A percentile compares a stretch with the other conserved stretches of the same genome.
phyloP scores from a whole-genome alignment of 768 basidiomycete species.

The Rhodosporidiobolus odoratus region DNA sequence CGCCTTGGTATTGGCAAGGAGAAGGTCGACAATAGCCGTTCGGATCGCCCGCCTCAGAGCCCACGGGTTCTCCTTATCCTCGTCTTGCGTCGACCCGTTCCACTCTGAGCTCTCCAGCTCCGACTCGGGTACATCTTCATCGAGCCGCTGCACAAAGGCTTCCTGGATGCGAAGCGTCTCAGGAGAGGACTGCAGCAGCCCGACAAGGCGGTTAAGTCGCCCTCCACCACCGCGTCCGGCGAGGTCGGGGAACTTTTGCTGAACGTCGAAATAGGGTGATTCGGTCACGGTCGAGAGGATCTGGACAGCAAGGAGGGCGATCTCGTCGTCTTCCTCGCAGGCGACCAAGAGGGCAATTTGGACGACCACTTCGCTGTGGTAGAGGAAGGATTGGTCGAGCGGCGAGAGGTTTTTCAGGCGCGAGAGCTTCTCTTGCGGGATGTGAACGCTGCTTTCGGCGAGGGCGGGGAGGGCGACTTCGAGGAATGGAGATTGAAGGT shows the following conservation, averaged over 20 bases:
- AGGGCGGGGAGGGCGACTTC: slow-evolving; percentile 78
- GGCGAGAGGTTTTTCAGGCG: slow-evolving; percentile 41
- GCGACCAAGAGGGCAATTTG: slow-evolving; percentile 75
- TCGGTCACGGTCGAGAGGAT: slow-evolving; percentile 64
- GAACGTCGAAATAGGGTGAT: slow-evolving; percentile 55
- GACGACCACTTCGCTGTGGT: slow-evolving; percentile 68
- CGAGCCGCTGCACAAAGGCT: slow-evolving; percentile 67
- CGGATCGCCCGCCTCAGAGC: slow-evolving; percentile 62
- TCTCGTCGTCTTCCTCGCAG: slow-evolving; percentile 61
- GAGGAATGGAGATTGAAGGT: slow-evolving; percentile 81
- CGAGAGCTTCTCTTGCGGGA: slow-evolving; percentile 48
- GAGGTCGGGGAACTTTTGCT: slow-evolving; percentile 47
- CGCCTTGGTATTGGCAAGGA: slow-evolving; percentile 68
- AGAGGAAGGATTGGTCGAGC: slow-evolving; percentile 54
- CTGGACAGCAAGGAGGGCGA: slow-evolving; percentile 69
- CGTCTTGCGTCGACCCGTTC: slow-evolving; percentile 2
- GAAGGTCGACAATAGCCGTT: slow-evolving; percentile 69
- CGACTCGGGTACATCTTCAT: slow-evolving; percentile 59
- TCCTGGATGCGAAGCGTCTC: slow-evolving; percentile 80
- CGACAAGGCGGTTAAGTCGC: slow-evolving; percentile 61
- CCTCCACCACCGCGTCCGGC: background rate
- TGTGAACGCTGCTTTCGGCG: slow-evolving; percentile 57
- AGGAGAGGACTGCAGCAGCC: slow-evolving; percentile 69
- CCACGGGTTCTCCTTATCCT: slow-evolving; percentile 9
- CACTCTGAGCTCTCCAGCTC: slow-evolving; percentile 48